Percentiles rank a stretch among this genome's conserved stretches.
These are phyloP conservation scores for Quercus tomentella DNA, from an alignment of 331 rosid genomes.

Conservation along the genomic window DNA sequence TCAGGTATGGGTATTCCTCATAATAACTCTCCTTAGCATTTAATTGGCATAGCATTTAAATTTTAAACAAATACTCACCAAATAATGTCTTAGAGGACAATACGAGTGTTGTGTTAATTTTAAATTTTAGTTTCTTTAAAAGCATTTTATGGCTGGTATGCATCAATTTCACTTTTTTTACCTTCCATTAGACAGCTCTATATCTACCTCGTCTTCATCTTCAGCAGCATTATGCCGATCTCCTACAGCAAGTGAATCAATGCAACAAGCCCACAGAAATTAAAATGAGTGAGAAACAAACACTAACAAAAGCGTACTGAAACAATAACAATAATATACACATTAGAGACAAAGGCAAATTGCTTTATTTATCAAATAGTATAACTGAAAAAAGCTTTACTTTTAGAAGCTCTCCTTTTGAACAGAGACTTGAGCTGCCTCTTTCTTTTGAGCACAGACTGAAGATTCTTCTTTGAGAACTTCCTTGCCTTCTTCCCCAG, in stretches of 20 bases:
- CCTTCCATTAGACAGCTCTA: constrained; percentile 51
- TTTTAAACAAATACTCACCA: not conserved
- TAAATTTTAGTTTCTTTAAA: too few relatives aligned
- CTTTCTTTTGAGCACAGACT: constrained; percentile 65
- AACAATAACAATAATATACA: not conserved
- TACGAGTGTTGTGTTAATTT: not conserved
- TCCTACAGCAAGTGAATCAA: constrained; percentile 34
- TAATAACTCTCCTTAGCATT: constrained; percentile 9
- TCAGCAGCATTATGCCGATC: constrained; percentile 30
- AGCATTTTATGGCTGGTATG: not conserved
- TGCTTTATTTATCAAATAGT: not conserved
- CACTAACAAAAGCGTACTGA: not conserved
- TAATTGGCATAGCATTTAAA: not conserved
- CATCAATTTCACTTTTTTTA: constrained; percentile 24
- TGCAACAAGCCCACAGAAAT: not conserved
- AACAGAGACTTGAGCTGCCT: constrained; percentile 69
- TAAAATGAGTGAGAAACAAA: not conserved
- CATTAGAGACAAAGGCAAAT: not conserved
- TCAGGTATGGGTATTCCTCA: not conserved
- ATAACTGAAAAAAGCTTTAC: constrained; percentile 28
- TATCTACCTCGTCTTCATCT: constrained; percentile 36
- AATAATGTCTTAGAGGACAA: not conserved
- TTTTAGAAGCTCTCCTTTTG: constrained; percentile 79
- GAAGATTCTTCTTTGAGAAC: constrained; percentile 88
- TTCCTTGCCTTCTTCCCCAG: constrained; percentile 93